Conservation (phyloP, 208 protist genomes). For the Leishmania tropica region DNA sequence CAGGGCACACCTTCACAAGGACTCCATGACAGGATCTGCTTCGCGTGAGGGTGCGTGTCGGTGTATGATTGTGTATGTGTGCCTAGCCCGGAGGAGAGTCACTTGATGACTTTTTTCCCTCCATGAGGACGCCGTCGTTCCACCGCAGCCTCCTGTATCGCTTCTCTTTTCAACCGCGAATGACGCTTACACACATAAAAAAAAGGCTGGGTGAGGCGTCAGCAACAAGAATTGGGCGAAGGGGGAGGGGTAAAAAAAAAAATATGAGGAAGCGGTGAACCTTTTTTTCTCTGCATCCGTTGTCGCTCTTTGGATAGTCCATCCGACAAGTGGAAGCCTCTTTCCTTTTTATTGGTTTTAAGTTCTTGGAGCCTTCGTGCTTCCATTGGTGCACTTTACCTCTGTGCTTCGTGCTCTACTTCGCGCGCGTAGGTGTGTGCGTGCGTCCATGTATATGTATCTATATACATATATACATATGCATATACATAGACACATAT, state of each 20-base stretch:
- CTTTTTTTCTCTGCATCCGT: background rate
- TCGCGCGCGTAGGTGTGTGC: background rate
- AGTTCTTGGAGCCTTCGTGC: background rate
- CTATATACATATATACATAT: no score
- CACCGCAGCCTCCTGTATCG: background rate
- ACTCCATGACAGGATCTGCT: background rate
- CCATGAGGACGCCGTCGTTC: background rate
- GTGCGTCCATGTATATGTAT: no score
- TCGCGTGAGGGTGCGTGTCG: background rate
- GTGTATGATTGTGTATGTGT: slow-evolving; percentile 9
- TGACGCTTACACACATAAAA: background rate
- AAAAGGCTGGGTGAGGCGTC: background rate
- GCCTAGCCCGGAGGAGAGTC: background rate
- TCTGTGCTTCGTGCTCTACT: background rate
- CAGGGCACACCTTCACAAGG: background rate
- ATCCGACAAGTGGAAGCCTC: background rate
- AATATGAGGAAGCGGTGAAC: background rate
- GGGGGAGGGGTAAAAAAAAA: background rate
- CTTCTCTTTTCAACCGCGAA: background rate
- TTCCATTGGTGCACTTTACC: background rate
- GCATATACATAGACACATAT: no score
- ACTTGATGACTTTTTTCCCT: background rate
- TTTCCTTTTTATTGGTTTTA: no score
- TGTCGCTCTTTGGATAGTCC: background rate
- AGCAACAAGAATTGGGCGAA: no score